Evolutionary conservation across 805 yeast species (phyloP), one percentile per base, ranked within the genome.

Genomic region (Ogataea saltuana): DNA sequence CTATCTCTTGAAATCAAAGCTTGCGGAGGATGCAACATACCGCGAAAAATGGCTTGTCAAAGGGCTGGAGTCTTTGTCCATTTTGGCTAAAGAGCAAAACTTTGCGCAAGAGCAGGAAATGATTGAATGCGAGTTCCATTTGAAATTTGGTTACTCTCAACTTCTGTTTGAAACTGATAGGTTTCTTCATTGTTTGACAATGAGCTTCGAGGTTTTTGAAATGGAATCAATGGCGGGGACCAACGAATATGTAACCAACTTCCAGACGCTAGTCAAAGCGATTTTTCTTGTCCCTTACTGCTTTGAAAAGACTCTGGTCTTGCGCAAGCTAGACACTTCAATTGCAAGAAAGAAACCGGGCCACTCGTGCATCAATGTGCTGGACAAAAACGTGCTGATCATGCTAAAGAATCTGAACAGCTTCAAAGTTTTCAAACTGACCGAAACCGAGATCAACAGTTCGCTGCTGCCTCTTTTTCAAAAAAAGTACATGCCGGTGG

Each of bases 251-350:
- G 18, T 16, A 21, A 15, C 29, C 28, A 39, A 20, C 15, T 29
- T 31, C 17, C 13, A 44, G 22, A 31, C 12, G n/a, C 25, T 39
- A 18, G 25, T 30, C 10, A 45, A 30, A 20, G 28, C 45, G n/a
- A 29, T 37, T 26, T 15, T 52, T 4, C 25, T 45, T 3, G n/a
- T 47, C 8, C 55, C 55, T 3, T 52, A 50, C 39, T 32, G 48
- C 27, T 44, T 34, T 30, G 35, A 37, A n/a, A 50, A 54, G 21
- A 40, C 50, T 1, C 18, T 33, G 2, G 28, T 42, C 2, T n/a
- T 51, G 9, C 39, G 27, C 3, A 15, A 33, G 23, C 25, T 39
- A n/a, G 39, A 21, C 12, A 20, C 25, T 4, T 10, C 15, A 4
- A 12, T 36, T 15, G 3, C 25, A 22, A 15, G 30, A 26, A 17